These are phyloP conservation scores for Kuraishia cidri DNA, from an alignment of 805 yeast genomes.

Conservation along the genomic window DNA sequence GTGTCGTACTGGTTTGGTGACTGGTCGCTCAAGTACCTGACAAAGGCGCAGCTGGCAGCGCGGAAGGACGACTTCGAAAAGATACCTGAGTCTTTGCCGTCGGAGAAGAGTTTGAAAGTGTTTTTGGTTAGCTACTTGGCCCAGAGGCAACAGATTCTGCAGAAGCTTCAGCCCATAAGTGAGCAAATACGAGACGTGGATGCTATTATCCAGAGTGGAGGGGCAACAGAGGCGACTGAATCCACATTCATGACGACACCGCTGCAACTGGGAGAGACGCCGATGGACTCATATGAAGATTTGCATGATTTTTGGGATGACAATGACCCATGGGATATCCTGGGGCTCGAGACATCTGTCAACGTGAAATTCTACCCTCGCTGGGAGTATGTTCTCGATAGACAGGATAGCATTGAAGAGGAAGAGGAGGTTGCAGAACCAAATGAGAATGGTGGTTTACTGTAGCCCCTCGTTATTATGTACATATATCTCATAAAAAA, in stretches of 20 bases:
- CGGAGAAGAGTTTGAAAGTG: not conserved
- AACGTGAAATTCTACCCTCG: no score
- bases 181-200: no score
- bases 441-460: not conserved
- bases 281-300: constrained; percentile 2
- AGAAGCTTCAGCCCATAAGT: no score
- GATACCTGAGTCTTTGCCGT: no score
- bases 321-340: constrained; percentile 7
- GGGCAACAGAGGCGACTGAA: not conserved
- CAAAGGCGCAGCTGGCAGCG: constrained; percentile 1
- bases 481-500: not conserved
- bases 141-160: not conserved
- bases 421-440: not conserved
- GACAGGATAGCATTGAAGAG: not conserved
- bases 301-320: constrained; percentile 5
- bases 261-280: not conserved
- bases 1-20: constrained; percentile 46
- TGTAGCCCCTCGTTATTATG: not conserved
- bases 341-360: constrained; percentile 4
- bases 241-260: not conserved
- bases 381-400: no score
- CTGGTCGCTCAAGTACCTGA: constrained; percentile 11
- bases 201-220: not conserved
- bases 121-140: not conserved
- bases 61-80: not conserved